These are phyloP conservation scores for Boechera stricta DNA, from an alignment of 345 rosid genomes.

Conservation along the genomic window DNA sequence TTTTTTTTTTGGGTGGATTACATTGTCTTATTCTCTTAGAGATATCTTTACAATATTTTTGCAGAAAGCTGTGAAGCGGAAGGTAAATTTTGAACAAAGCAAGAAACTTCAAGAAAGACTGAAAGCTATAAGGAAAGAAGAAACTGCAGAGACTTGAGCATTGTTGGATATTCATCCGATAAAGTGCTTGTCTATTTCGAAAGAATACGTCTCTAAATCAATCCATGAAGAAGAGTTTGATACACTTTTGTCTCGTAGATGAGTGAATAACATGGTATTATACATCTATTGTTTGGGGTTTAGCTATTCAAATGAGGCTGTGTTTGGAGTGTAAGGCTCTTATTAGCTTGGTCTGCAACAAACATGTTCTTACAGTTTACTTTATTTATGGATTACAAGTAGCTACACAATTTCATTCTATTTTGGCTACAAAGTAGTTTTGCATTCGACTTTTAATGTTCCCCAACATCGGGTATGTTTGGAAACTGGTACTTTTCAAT, in stretches of 20 bases:
- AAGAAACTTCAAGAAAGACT: constrained; percentile 62
- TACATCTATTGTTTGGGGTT: constrained; percentile 9
- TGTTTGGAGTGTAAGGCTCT: constrained; percentile 13
- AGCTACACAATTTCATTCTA: not conserved
- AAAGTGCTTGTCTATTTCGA: not conserved
- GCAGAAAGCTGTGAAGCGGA: constrained; percentile 91
- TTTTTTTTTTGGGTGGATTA: not conserved
- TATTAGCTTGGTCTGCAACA: constrained; percentile 9
- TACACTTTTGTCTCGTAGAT: not conserved
- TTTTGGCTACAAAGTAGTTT: not conserved
- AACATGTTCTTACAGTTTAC: constrained; percentile 4
- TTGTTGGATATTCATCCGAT: constrained; percentile 4
- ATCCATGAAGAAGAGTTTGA: constrained; percentile 4
- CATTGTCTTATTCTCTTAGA: constrained; percentile 14
- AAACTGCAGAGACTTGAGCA: constrained; percentile 49
- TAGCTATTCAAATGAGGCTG: constrained; percentile 4
- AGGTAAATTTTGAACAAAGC: constrained; percentile 75
- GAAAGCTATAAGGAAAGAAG: constrained; percentile 58
- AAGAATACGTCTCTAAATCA: not conserved
- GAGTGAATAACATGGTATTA: constrained; percentile 5
- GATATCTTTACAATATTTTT: constrained; percentile 5
- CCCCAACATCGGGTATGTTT: not conserved
- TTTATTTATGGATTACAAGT: constrained; percentile 9
- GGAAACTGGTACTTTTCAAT: not conserved
- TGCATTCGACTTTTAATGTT: not conserved